Base-by-base conservation (phyloP, 495 filamentous ascomycete genomes). In the Aspergillus sparsus region DNA sequence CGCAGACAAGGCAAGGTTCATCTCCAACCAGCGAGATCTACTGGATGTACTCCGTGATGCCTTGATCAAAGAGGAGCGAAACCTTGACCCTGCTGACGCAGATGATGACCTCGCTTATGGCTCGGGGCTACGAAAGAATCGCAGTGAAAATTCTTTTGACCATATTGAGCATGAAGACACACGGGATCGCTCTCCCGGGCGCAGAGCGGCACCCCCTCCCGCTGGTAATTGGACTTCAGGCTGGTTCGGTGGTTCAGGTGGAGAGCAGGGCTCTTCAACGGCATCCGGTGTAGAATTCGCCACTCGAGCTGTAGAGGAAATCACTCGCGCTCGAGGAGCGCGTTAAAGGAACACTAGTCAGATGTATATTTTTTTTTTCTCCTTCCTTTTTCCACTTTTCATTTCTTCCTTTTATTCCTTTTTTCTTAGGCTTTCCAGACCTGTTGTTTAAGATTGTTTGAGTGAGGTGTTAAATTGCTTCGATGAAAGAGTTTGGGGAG, bases 91-190 rank as follows among this genome's bases (percentile, higher is more conserved):
- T 62, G 71, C 63, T 52, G 75, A 67, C 53, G 73, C 60, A 39
- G 79, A 77, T 66, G 56, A 80, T 68, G 68, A 83, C 76, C 69
- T 82, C 68, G 68, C 77, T 44, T 73, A 78, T 58, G 71, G 73
- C 12, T 71, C 77, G 50, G 74, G 84, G 7, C 66, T 91, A 67
- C 82, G 76, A 45, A 91, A 89, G 80, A 91, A 87, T 65, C 79
- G 80, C 60, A 90, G 87, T 55, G 89, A 91, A 63, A 82, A 80
- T 37, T 91, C 92, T 60, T 96, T 96, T 68, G 89, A 93, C 66
- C 87, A 88, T 66, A 87, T 96, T 61, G 87, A 91, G 39, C 79
- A 80, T n/a, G 87, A 89, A 56, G 88, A 88, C 63, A 79, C 81
- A 1, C 78, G 68, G 33, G 68, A 62, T n/a, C 68, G 68, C 12